Evolutionary conservation across 2,329 filamentous ascomycete genomes (phyloP).

Genomic region (Purpureocillium lavendulum): DNA sequence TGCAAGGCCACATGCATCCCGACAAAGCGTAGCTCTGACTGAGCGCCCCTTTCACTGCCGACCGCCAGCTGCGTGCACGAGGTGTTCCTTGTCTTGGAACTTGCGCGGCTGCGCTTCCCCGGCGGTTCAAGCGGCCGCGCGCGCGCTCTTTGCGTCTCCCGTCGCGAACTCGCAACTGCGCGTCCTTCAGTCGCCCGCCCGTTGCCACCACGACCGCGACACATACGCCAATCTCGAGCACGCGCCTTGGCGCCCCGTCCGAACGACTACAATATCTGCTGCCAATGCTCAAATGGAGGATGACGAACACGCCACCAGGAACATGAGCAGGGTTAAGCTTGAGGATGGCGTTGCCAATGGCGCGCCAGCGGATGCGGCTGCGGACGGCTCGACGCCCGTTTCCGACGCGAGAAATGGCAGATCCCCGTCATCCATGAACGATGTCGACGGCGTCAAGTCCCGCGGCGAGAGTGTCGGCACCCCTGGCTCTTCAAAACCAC

Average conservation of each 20-base stretch:
- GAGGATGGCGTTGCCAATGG: constrained; percentile 31
- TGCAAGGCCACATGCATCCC: constrained; percentile 13
- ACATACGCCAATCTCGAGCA: no score
- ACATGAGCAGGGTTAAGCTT: constrained; percentile 36
- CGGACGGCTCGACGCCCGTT: constrained; percentile 29
- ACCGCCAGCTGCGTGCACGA: no score
- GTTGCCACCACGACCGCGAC: no score
- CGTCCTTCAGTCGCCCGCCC: constrained; percentile 1
- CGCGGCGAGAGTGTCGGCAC: constrained; percentile 39
- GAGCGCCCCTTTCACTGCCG: neutral
- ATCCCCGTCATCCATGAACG: constrained; percentile 29
- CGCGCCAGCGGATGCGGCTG: constrained; percentile 30
- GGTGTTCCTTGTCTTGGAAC: neutral
- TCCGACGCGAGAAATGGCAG: constrained; percentile 16
- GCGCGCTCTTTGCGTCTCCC: no score
- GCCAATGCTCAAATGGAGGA: constrained; percentile 26
- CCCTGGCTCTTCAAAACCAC: constrained; percentile 44
- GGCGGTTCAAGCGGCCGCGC: no score
- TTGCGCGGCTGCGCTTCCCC: neutral
- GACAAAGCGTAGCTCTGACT: neutral
- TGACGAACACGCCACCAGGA: constrained; percentile 29
- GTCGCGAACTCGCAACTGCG: neutral
- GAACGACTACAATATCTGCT: no score
- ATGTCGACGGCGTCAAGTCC: constrained; percentile 36
- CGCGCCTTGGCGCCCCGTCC: no score